Base-by-base conservation (phyloP, 192 early-diverging fungal species). In the Dissophora globulifera region DNA sequence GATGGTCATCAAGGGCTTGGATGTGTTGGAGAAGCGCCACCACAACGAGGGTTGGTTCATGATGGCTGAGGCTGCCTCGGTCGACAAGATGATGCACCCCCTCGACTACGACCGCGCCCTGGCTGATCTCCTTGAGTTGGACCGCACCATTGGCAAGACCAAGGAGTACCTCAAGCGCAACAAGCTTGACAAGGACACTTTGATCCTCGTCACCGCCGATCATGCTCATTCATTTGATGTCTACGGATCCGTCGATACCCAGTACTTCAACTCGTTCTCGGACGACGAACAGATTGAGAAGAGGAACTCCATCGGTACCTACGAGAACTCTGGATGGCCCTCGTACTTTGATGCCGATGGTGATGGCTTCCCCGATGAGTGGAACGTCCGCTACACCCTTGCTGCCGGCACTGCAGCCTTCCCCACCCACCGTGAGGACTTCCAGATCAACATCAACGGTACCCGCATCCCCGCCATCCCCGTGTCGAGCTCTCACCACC, bases 191-290 rank as follows among this genome's bases (percentile, higher is more conserved):
- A 78, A 84, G 56, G 80, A 88, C 52, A 88, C 86, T 45, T 65
- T 82, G 51, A 89, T 90, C 71, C 64, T 89, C 49, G 78, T 89
- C 46, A 90, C 88, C 50, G 87, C 88, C 61, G 88, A 90, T 47
- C 88, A 90, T 55, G 78, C 80, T 25, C 88, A 90, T 53, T 83
- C 79, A 6, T 90, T 81, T 79, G 87, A 90, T 59, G 86, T 90
- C 62, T 88, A 78, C 62, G 88, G 88, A 31, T 79, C 84, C 56
- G 86, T 90, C 43, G 88, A 90, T 62, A 65, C 81, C 56, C 54
- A 72, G 50, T 89, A 82, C 66, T 85, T 90, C 62, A 71, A 68
- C 67, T 66, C 51, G 0, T 78, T 67, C 58, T 57, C 78, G n/a
- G 63, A 79, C 43, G 32, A 40, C 35, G 72, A 67, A 43, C 69